Percentiles rank a stretch among this genome's conserved stretches.
Conservation (phyloP, 441 rosid species). For the Jatropha podagrica region DNA sequence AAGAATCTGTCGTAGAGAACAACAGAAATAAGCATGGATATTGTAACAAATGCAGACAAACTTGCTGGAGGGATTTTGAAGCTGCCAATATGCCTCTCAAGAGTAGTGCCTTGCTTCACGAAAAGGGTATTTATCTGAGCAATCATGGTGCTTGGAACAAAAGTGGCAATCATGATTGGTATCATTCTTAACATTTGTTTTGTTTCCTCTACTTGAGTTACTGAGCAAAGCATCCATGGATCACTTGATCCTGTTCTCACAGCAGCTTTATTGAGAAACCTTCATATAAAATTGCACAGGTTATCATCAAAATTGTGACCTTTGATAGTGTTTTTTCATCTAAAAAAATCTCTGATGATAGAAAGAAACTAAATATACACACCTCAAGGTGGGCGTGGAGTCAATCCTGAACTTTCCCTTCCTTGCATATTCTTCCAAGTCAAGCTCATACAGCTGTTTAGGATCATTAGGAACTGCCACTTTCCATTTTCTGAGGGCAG, state of each 20-base stretch:
- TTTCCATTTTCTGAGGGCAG: conserved; percentile 58
- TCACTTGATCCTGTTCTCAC: conserved; percentile 48
- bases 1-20: conserved; percentile 63
- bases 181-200: conserved; percentile 87
- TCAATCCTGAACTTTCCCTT: conserved; percentile 59
- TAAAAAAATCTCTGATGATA: not conserved
- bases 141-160: conserved; percentile 68
- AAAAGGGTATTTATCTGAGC: conserved; percentile 75
- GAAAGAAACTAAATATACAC: not conserved
- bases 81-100: conserved; percentile 55
- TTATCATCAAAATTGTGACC: not conserved
- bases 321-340: too few species aligned
- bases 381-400: conserved; percentile 65
- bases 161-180: conserved; percentile 59
- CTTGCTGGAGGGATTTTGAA: conserved; percentile 80
- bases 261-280: conserved; percentile 70
- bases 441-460: conserved; percentile 56
- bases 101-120: conserved; percentile 82
- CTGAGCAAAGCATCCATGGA: conserved; percentile 65
- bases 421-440: conserved; percentile 46
- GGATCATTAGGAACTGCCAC: conserved; percentile 45
- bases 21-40: conserved; percentile 68
- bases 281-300: conserved; percentile 23
- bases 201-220: conserved; percentile 88
- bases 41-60: conserved; percentile 57